These are phyloP conservation scores for Orbilia javanica DNA, from an alignment of 2,329 filamentous ascomycete genomes.

Conservation along the genomic window DNA sequence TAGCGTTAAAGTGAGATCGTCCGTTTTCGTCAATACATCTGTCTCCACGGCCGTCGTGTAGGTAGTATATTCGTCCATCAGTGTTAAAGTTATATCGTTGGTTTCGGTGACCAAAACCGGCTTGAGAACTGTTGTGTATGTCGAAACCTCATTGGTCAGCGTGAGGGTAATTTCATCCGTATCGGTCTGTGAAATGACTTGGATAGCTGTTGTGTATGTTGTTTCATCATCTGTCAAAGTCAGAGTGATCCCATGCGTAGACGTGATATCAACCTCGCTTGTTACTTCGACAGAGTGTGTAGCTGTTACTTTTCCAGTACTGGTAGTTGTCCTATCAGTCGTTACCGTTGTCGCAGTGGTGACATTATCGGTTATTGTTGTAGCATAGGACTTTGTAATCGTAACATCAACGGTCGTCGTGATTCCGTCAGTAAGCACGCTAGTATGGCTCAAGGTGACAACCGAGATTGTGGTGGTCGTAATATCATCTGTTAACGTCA, in stretches of 20 bases:
- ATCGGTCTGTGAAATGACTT: neutral
- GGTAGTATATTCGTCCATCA: constrained; percentile 3
- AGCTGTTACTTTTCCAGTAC: neutral
- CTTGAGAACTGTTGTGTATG: constrained; percentile 7
- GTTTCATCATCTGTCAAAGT: constrained; percentile 17
- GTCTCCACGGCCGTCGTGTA: constrained; percentile 8
- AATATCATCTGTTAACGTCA: constrained; percentile 20
- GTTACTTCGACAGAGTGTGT: neutral
- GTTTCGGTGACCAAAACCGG: neutral
- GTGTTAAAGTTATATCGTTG: neutral
- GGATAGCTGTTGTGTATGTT: constrained; percentile 9
- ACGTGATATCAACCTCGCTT: neutral
- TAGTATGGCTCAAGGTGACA: constrained; percentile 1
- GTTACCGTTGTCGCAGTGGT: neutral
- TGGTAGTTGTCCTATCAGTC: neutral
- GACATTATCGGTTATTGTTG: constrained; percentile 24
- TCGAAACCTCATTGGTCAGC: constrained; percentile 1
- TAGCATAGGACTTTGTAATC: constrained; percentile 3
- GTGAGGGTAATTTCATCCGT: constrained; percentile 8
- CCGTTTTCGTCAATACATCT: neutral
- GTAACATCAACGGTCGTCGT: constrained; percentile 8
- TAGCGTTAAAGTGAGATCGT: constrained; percentile 10
- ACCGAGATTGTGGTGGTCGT: neutral
- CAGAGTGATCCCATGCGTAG: constrained; percentile 8
- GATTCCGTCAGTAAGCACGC: constrained; percentile 1